Base-by-base conservation (phyloP, 2,329 filamentous ascomycete species). In the Cordyceps militaris region DNA sequence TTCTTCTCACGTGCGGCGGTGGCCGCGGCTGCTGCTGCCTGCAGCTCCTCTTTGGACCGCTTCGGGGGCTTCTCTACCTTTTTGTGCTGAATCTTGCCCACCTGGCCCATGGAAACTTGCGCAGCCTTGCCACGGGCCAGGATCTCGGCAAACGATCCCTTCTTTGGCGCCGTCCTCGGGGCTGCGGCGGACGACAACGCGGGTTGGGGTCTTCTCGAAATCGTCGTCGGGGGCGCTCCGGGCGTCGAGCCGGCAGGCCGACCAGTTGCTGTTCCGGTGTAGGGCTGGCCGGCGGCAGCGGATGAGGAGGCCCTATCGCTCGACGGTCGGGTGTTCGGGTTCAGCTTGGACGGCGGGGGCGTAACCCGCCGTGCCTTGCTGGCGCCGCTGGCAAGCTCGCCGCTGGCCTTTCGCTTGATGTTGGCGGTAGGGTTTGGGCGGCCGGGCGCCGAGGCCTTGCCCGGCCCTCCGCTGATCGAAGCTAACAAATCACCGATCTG, bases 21-120 rank as follows among this genome's bases (percentile, higher is more conserved):
- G 11, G 23, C 16, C 11, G 21, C 24, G 26, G 34, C n/a, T n/a
- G 40, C 24, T 8, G 53, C 14, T 13, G 26, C 9, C 21, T 23
- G 46, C 23, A 63, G 59, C 58, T 61, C 69, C 53, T 66, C 70
- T 59, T 68, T 70, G 53, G 60, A 60, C 60, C 57, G 36, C 63
- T 61, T n/a, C 63, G 60, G 38, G 63, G 63, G 1, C 51, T 50
- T 61, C 67, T 70, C 87, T 1, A 85, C 80, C 21, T 85, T 79
- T 68, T 90, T 90, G 70, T 91, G 87, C 67, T 89, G 87, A 63
- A 91, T 89, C 64, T 83, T 84, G 57, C 86, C 87, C 24, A 87
- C 78, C 63, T 80, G 80, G n/a, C 76, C 80, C 74, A 83, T 80
- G 42, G 73, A 76, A 40, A 75, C 76, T 65, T 88, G 83, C 13